A percentile compares a stretch with the other conserved stretches of the same genome.
Conservation (phyloP, 164 flowering plant species). For the Stephania yunnanensis region DNA sequence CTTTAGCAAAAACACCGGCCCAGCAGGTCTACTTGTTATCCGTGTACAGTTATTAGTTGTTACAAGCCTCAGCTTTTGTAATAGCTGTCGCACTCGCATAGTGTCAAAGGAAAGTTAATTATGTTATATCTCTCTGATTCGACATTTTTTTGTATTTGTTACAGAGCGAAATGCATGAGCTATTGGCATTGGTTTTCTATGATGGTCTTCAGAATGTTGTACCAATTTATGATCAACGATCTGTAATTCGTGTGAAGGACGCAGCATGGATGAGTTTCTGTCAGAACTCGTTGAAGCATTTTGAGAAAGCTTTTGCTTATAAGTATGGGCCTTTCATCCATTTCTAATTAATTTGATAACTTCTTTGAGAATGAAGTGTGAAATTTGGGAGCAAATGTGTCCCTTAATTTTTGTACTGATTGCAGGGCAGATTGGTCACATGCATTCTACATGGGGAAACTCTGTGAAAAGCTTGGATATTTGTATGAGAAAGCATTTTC, state of each 20-base stretch:
- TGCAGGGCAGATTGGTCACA: constrained; percentile 91
- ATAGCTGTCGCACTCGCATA: background rate
- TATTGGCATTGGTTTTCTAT: constrained; percentile 91
- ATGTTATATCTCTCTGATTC: background rate
- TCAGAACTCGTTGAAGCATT: constrained; percentile 81
- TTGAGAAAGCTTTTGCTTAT: constrained; percentile 71
- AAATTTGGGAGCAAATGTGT: background rate
- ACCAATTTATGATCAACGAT: constrained; percentile 87
- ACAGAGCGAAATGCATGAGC: constrained; percentile 87
- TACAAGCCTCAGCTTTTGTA: background rate
- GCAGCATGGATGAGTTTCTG: constrained; percentile 65
- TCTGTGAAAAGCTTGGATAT: constrained; percentile 77
- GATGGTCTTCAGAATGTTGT: constrained; percentile 96
- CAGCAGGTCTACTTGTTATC: constrained; percentile 53
- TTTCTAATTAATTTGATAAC: background rate
- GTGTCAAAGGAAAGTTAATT: background rate
- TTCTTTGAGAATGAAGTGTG: background rate
- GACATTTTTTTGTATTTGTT: constrained; percentile 19
- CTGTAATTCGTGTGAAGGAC: constrained; percentile 59
- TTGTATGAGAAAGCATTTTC: constrained; percentile 57
- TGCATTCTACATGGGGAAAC: constrained; percentile 92
- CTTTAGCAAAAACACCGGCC: constrained; percentile 68
- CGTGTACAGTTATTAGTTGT: background rate
- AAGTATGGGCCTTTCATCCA: constrained; percentile 41
- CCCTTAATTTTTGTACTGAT: background rate